These are phyloP conservation scores for Trichoderma sp. DNA, from an alignment of 2,329 filamentous ascomycete species.

Conservation along the genomic window DNA sequence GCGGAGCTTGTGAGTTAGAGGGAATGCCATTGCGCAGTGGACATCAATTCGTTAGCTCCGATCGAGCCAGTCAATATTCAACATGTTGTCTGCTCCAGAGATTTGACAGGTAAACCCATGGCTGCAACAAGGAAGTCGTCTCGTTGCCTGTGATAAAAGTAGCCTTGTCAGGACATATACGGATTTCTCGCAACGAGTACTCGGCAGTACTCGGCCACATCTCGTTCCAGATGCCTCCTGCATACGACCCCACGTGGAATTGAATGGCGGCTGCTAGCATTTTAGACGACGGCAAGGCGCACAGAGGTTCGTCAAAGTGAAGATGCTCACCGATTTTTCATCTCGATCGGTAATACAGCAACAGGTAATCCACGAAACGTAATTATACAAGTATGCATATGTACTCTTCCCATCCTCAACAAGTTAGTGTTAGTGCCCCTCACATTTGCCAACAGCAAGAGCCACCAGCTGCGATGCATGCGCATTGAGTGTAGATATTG, in stretches of 20 bases:
- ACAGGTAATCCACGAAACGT: not conserved
- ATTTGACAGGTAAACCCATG: not conserved
- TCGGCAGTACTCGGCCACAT: not conserved
- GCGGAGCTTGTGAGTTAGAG: not conserved
- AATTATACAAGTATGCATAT: not conserved
- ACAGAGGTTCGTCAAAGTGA: not conserved
- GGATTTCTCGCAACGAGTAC: not conserved
- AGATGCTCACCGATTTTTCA: constrained; percentile 4
- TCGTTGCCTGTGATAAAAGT: not conserved
- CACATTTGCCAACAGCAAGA: not conserved
- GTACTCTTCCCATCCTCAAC: not conserved
- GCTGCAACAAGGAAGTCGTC: not conserved
- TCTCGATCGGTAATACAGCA: not conserved
- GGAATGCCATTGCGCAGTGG: not conserved
- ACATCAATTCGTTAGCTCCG: not conserved
- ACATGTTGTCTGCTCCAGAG: not conserved
- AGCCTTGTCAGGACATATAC: not conserved
- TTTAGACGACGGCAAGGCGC: not conserved
- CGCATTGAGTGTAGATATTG: not conserved
- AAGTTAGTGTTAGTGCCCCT: not conserved
- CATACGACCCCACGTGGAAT: not conserved
- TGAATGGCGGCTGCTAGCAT: not conserved
- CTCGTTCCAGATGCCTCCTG: not conserved
- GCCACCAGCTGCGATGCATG: not conserved
- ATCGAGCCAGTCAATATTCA: not conserved